A percentile compares a stretch with the other conserved stretches of the same genome.
Evolutionary conservation across 768 basidiomycete species (phyloP).

Genomic region (Lanmaoa pseudosensibilis): DNA sequence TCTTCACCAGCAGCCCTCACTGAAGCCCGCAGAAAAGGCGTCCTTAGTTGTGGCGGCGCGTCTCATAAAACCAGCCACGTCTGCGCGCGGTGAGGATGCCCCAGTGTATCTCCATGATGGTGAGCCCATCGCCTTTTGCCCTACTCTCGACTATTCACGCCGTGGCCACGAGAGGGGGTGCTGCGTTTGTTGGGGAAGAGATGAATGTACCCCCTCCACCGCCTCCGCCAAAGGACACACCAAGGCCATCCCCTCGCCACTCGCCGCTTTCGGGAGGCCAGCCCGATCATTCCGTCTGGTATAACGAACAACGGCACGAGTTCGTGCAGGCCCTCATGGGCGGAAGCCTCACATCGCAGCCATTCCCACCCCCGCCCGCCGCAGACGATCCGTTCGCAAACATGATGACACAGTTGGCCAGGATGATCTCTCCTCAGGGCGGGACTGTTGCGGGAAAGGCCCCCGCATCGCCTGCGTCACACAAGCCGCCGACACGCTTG

Average conservation of each 20-base stretch:
- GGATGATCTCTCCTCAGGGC: conserved; percentile 27
- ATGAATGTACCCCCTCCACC: conserved; percentile 30
- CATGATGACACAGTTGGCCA: conserved; percentile 36
- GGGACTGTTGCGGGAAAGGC: conserved; percentile 27
- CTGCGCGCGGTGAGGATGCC: conserved; percentile 69
- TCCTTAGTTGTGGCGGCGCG: conserved; percentile 69
- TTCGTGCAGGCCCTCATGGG: conserved; percentile 66
- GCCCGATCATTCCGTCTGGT: conserved; percentile 62
- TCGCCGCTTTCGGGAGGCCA: conserved; percentile 21
- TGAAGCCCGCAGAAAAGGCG: conserved; percentile 77
- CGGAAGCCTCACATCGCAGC: conserved; percentile 24
- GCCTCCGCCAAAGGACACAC: conserved; percentile 23
- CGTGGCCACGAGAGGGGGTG: conserved; percentile 9
- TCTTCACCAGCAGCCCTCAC: conserved; percentile 63
- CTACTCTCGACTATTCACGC: neutral
- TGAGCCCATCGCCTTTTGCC: conserved; percentile 2
- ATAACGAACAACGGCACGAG: conserved; percentile 65
- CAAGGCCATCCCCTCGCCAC: conserved; percentile 25
- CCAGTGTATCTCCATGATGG: conserved; percentile 55
- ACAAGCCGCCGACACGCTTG: conserved; percentile 43
- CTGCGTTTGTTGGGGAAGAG: conserved; percentile 40
- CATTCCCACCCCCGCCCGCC: conserved; percentile 5
- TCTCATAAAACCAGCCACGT: conserved; percentile 75
- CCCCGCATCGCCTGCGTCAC: conserved; percentile 19
- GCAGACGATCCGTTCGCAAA: conserved; percentile 49